Evolutionary conservation across 345 rosid genomes (phyloP).

Genomic region (Eutrema yunnanense): DNA sequence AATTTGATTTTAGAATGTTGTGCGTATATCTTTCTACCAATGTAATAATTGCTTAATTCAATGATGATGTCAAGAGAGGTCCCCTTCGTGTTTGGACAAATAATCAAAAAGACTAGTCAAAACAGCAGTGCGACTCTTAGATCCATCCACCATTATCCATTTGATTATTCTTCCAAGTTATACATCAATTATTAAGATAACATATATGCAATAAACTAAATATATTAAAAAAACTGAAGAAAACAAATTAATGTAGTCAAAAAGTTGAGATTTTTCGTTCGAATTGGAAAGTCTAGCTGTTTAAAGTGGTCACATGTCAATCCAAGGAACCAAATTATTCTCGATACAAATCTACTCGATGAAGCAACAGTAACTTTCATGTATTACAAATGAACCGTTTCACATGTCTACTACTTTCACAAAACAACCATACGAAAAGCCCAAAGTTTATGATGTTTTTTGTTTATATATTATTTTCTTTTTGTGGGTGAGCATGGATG

Average conservation of each 20-base stretch:
- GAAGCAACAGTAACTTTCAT: slow-evolving; percentile 22
- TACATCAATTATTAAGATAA: background rate
- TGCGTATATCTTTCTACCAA: background rate
- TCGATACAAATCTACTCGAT: background rate
- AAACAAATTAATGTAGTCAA: too few relatives aligned
- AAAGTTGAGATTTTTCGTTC: too few relatives aligned
- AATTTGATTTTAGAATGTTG: background rate
- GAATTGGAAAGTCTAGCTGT: background rate
- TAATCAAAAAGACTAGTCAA: background rate
- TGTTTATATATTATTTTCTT: background rate
- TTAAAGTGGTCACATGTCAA: background rate
- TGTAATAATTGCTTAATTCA: background rate
- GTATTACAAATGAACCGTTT: slow-evolving; percentile 2
- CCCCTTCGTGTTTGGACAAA: background rate
- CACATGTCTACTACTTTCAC: slow-evolving; percentile 7
- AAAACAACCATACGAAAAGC: background rate
- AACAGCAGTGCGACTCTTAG: slow-evolving; percentile 5
- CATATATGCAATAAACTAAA: too few relatives aligned
- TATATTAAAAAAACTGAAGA: too few relatives aligned
- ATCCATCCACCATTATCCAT: background rate
- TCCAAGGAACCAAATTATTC: background rate
- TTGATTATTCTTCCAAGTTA: background rate
- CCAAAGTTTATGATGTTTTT: background rate
- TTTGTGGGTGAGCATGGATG: background rate
- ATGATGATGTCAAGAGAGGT: background rate